Base-by-base conservation (phyloP, 2,329 filamentous ascomycete species). In the Diatrype stigma region DNA sequence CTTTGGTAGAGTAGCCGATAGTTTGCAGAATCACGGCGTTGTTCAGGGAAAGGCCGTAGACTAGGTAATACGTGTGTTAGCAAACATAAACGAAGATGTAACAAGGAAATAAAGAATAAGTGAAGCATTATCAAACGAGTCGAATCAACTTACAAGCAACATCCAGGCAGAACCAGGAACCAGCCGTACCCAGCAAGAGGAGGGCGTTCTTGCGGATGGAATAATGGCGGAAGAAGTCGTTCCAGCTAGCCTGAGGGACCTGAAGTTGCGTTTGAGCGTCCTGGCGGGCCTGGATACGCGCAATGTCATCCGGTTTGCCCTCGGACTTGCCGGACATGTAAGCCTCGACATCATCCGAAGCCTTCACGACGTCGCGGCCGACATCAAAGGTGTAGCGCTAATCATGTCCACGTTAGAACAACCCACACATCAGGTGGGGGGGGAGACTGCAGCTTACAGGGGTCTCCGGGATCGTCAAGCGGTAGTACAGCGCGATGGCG, bases 311-410 rank as follows among this genome's bases (percentile, higher is more conserved):
- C 1, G 85, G 78, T 8, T 79, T 63, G 38, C 84, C 85, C 60
- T 86, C 80, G 7, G 59, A 66, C 67, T 81, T 78, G 53, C 87
- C 87, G 30, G 73, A 73, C 49, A 90, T 81, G 70, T 93, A 94
- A n/a, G 86, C 84, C 64, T 84, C 81, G 58, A 86, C 81, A 57
- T 94, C 89, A 45, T 81, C 82, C 48, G 83, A 79, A 40, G 82
- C 90, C 73, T 90, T 85, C 61, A 89, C 81, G 37, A 90, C 78
- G 62, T 94, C 88, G 42, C 82, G 84, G 47, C 83, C 79, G 21
- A 94, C 81, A 64, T 94, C 89, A 61, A 94, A 93, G 26, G 90
- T 94, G 73, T 94, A 95, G 26, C 90, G 87, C 64, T 67, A 52
- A 32, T 14, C 37, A 16, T 37, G 45, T 52, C 23, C 56, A 52